Percentiles rank a stretch among this genome's conserved stretches.
Evolutionary conservation across 1,284 basidiomycete species (phyloP).

Genomic region (Hypsizygus ulmarius): DNA sequence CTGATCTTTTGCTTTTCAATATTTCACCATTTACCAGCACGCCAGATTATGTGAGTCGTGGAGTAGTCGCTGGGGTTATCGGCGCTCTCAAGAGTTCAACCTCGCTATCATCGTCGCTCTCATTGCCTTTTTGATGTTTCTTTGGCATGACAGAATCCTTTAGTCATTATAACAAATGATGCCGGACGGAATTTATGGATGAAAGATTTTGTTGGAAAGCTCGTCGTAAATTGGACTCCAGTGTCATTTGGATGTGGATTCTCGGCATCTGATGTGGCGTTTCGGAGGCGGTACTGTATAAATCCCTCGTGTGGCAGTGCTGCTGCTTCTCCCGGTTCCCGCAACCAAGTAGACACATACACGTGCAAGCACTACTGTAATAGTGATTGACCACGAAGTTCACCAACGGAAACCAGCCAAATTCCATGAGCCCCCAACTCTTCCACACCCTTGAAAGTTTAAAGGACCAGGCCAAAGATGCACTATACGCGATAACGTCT

Average conservation of each 20-base stretch:
- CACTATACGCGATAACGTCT: constrained; percentile 73
- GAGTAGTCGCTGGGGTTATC: constrained; percentile 26
- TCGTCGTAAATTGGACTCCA: too few species aligned
- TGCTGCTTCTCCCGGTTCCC: not conserved
- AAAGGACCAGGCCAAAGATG: constrained; percentile 76
- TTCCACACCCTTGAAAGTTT: constrained; percentile 56
- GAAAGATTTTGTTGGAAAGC: not conserved
- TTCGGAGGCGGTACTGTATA: too few species aligned
- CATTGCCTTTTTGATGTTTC: constrained; percentile 22
- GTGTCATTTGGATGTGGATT: too few species aligned
- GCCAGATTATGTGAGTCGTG: constrained; percentile 33
- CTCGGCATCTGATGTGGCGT: too few species aligned
- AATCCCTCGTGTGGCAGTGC: constrained; percentile 14
- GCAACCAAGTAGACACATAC: constrained; percentile 14
- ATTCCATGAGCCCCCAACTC: constrained; percentile 36
- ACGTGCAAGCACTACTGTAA: not conserved
- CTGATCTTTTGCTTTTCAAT: not conserved
- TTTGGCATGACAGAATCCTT: constrained; percentile 26
- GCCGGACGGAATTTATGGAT: too few species aligned
- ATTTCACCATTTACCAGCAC: constrained; percentile 22
- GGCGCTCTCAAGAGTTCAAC: constrained; percentile 23
- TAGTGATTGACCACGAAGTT: too few species aligned
- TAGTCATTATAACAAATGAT: too few species aligned
- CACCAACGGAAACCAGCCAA: not conserved
- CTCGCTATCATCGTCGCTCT: constrained; percentile 25